Evolutionary conservation across 2,329 filamentous ascomycete genomes (phyloP), one percentile per base, ranked within the genome.

Genomic region (Arthrobotrys musiformis): DNA sequence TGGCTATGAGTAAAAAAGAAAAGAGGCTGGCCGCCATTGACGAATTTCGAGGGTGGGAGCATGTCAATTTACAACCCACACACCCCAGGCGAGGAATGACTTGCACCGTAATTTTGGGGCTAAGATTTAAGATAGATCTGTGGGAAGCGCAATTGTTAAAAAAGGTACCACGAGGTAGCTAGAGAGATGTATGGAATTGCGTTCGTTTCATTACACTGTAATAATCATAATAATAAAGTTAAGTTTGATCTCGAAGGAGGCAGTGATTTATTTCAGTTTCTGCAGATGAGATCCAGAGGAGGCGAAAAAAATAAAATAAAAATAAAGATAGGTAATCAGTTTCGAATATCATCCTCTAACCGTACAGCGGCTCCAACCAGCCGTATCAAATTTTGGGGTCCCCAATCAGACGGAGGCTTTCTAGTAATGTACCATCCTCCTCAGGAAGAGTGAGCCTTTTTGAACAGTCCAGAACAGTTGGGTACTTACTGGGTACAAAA

Each of bases 341-440:
- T 37, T 63, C 70, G 61, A 69, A 40, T 75, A 69, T 75, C 44
- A 75, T 69, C 63, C 58, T 75, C 70, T 75, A 75, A 75, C 70
- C 63, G 70, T 69, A 42, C 60, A 76, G 72, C 72, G 72, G 72
- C 66, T 76, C 72, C 72, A 70, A 70, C 72, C 72, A 76, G 72
- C 72, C 72, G 64, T 76, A 76, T 76, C 64, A 76, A 70, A 70
- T 76, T 76, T 56, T 76, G 60, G 60, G 64, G 58, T 70, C 66
- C 66, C 72, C 72, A 76, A 76, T 76, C 60, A 70, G 58, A 76
- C 72, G 72, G 72, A 76, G 72, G 64, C 58, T 76, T 76, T 70
- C 64, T 24, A 56, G 40, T 66, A 76, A 66, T 70, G 72, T 69
- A 76, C 72, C 72, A 76, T 76, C 64, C 72, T 76, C 42, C 72